phyloP scores from a whole-genome alignment of 768 basidiomycete genomes.

The Podaxis carcinomalis region DNA sequence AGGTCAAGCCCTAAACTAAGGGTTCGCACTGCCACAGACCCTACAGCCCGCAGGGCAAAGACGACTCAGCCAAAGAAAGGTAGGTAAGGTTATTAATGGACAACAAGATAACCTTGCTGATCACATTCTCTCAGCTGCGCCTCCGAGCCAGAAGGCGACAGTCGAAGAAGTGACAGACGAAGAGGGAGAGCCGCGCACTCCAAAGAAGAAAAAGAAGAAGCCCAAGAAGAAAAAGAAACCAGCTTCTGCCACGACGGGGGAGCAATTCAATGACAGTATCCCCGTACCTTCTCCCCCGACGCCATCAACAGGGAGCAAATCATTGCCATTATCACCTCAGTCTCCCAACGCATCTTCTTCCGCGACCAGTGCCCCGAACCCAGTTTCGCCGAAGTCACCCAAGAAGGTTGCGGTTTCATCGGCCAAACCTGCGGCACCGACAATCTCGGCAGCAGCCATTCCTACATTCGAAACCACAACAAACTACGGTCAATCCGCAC shows the following conservation, averaged over 20 bases:
- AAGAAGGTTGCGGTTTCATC: constrained; percentile 12
- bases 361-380: constrained; percentile 3
- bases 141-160: constrained; percentile 42
- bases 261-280: constrained; percentile 16
- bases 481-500: constrained; percentile 61
- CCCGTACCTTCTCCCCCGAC: constrained; percentile 18
- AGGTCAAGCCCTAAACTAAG: constrained; percentile 38
- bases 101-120: constrained; percentile 10
- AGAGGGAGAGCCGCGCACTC: constrained; percentile 36
- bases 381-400: constrained; percentile 16
- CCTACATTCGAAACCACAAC: constrained; percentile 37
- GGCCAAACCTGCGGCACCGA: constrained; percentile 18
- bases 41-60: constrained; percentile 19
- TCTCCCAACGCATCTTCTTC: constrained; percentile 7
- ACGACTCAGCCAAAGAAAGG: constrained; percentile 16
- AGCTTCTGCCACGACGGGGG: constrained; percentile 28
- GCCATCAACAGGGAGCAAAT: constrained; percentile 10
- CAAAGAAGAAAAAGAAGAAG: constrained; percentile 66
- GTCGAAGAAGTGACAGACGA: constrained; percentile 73
- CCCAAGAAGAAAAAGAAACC: constrained; percentile 76
- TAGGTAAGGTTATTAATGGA: constrained; percentile 1
- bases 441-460: constrained; percentile 30
- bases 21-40: constrained; percentile 18
- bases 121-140: constrained; percentile 2
- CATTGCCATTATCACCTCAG: background rate